Evolutionary conservation across 2,329 filamentous ascomycete species (phyloP).

Genomic region (Macroventuria anomochaeta): DNA sequence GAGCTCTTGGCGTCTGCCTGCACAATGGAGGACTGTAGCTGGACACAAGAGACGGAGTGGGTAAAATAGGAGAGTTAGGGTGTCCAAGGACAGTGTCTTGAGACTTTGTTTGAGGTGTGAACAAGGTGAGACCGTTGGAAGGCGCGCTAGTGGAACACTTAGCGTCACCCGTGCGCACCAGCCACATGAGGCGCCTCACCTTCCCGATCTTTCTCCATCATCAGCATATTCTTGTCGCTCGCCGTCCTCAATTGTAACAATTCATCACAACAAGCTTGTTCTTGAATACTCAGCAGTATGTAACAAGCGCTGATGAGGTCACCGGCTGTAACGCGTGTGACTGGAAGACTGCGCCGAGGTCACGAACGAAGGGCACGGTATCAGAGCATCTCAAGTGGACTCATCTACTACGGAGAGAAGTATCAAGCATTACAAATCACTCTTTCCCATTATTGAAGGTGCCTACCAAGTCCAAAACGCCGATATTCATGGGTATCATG

Average conservation of each 20-base stretch:
- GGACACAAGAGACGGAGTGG: background rate
- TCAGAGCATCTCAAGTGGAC: background rate
- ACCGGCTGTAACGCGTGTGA: background rate
- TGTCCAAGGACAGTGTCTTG: conserved; percentile 9
- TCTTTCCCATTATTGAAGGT: no score
- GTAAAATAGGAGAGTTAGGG: background rate
- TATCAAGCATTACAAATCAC: background rate
- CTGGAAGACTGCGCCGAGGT: background rate
- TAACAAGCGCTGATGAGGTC: background rate
- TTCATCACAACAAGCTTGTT: no score
- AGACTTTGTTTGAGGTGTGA: conserved; percentile 24
- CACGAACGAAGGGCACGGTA: background rate
- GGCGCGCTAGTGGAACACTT: conserved; percentile 26
- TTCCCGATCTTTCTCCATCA: background rate
- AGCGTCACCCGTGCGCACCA: conserved; percentile 11
- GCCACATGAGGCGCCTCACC: background rate
- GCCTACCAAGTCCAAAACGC: background rate
- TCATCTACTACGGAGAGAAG: background rate
- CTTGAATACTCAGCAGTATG: background rate
- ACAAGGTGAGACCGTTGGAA: conserved; percentile 27
- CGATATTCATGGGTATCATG: background rate
- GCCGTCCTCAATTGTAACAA: background rate
- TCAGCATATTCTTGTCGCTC: no score
- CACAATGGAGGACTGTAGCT: background rate
- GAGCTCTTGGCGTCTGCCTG: conserved; percentile 2